These are phyloP conservation scores for Alternaria conjuncta DNA, from an alignment of 2,329 filamentous ascomycete species.

Conservation along the genomic window DNA sequence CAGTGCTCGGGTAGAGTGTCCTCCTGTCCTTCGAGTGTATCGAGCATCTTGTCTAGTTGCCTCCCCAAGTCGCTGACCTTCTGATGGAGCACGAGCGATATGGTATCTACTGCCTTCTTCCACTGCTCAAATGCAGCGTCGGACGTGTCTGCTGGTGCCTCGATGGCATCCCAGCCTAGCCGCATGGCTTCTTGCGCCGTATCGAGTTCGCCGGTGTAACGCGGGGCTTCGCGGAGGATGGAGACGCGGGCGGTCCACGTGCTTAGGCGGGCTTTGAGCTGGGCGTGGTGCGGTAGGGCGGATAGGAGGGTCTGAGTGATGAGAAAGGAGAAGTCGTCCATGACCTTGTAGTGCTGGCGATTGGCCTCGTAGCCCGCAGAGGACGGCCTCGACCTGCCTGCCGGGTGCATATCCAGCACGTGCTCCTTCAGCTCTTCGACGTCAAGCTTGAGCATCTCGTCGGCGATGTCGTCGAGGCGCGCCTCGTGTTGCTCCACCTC, in stretches of 20 bases:
- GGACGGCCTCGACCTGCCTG: constrained; percentile 53
- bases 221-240: constrained; percentile 76
- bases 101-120: constrained; percentile 55
- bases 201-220: constrained; percentile 67
- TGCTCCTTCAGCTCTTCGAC: constrained; percentile 89
- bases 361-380: constrained; percentile 47
- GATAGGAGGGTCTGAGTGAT: constrained; percentile 92
- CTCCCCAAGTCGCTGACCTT: constrained; percentile 74
- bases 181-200: constrained; percentile 70
- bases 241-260: constrained; percentile 79
- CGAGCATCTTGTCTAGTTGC: constrained; percentile 82
- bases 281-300: constrained; percentile 80
- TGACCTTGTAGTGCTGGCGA: constrained; percentile 64
- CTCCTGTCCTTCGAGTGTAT: constrained; percentile 80
- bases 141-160: constrained; percentile 42
- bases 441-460: constrained; percentile 71
- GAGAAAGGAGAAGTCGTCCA: constrained; percentile 90
- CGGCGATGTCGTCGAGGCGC: constrained; percentile 75
- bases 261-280: constrained; percentile 73
- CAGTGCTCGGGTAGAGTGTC: constrained; percentile 86
- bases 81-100: constrained; percentile 68
- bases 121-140: constrained; percentile 41
- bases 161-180: constrained; percentile 70
- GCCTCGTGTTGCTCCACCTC: constrained; percentile 73
- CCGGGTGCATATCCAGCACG: constrained; percentile 79